These are phyloP conservation scores for Colletotrichum sp. DNA, from an alignment of 2,329 filamentous ascomycete species.

Conservation along the genomic window DNA sequence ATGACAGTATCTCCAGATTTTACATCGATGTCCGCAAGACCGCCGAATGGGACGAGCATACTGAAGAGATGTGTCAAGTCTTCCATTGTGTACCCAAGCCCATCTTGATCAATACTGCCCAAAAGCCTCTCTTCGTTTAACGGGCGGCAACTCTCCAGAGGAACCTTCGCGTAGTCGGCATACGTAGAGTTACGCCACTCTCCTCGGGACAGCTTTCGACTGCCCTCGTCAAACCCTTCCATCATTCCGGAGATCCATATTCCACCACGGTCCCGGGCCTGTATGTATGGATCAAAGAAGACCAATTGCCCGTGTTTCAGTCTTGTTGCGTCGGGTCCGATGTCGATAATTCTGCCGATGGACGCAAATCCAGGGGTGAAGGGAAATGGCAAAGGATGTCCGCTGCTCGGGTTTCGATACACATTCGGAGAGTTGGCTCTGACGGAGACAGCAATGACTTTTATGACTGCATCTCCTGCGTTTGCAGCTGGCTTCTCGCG, in stretches of 20 bases:
- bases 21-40: conserved; percentile 44
- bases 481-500: not conserved
- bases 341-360: conserved; percentile 38
- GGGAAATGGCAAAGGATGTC: conserved; percentile 28
- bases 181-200: conserved; percentile 35
- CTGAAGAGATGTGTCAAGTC: conserved; percentile 43
- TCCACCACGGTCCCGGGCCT: conserved; percentile 31
- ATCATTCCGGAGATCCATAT: conserved; percentile 33
- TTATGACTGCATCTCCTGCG: not conserved
- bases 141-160: conserved; percentile 36
- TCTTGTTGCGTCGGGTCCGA: conserved; percentile 34
- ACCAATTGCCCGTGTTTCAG: conserved; percentile 37
- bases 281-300: conserved; percentile 32
- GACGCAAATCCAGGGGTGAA: conserved; percentile 35
- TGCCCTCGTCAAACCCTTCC: conserved; percentile 25
- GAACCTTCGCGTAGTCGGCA: conserved; percentile 31
- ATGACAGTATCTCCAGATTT: conserved; percentile 53
- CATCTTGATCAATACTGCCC: not conserved
- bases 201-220: conserved; percentile 26
- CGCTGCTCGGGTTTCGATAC: not conserved
- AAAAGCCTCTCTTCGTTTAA: conserved; percentile 32
- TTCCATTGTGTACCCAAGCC: conserved; percentile 42
- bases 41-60: conserved; percentile 49
- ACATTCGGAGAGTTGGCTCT: not conserved
- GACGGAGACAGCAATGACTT: not conserved